Evolutionary conservation across 495 filamentous ascomycete genomes (phyloP).

Genomic region (Aspergillus wentii): DNA sequence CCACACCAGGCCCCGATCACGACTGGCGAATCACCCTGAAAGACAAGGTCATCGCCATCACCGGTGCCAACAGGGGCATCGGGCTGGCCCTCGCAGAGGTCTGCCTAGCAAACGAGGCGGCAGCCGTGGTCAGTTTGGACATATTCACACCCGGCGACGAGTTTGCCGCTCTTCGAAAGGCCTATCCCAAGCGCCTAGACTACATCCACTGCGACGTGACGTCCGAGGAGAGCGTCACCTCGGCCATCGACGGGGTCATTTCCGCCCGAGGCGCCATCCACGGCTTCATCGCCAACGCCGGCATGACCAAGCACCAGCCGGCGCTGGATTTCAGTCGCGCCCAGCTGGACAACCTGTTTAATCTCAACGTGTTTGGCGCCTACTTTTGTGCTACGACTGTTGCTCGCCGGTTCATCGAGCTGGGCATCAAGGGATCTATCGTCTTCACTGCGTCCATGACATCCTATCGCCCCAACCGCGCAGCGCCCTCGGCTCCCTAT

Average conservation of each 20-base stretch:
- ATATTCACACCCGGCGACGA: constrained; percentile 37
- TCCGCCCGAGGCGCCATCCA: constrained; percentile 26
- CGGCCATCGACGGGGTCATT: constrained; percentile 32
- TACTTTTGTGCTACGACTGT: constrained; percentile 17
- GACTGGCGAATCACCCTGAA: constrained; percentile 24
- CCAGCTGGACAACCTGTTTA: constrained; percentile 35
- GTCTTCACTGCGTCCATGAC: constrained; percentile 38
- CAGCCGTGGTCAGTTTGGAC: constrained; percentile 35
- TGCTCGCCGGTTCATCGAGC: constrained; percentile 11
- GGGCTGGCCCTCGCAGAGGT: constrained; percentile 36
- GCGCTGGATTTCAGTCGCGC: constrained; percentile 33
- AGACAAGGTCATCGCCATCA: constrained; percentile 28
- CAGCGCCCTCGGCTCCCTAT: constrained; percentile 7
- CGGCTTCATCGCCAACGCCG: constrained; percentile 34
- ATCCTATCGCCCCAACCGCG: constrained; percentile 32
- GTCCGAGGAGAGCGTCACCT: constrained; percentile 30
- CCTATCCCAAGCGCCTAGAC: constrained; percentile 27
- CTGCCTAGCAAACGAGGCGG: constrained; percentile 33
- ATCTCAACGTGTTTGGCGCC: constrained; percentile 33
- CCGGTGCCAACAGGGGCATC: constrained; percentile 36
- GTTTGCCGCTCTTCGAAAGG: constrained; percentile 25
- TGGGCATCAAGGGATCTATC: constrained; percentile 26
- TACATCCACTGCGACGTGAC: constrained; percentile 39
- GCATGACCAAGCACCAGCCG: constrained; percentile 43
- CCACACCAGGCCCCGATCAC: constrained; percentile 18